A percentile compares a stretch with the other conserved stretches of the same genome.
Conservation (phyloP, 345 rosid species). For the Pistacia atlantica region DNA sequence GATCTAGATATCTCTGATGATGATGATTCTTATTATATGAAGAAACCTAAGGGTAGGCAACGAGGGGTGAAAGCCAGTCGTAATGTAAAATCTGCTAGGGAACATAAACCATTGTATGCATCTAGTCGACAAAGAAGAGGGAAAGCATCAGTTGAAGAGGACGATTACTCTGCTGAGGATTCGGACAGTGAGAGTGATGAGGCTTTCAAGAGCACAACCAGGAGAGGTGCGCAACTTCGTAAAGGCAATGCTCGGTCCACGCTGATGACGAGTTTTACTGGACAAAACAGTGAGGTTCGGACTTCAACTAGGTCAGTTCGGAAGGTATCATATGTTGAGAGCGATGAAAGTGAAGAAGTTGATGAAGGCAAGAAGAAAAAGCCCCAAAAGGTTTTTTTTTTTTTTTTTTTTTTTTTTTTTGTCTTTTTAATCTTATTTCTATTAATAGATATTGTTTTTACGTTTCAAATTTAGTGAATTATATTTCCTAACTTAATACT, state of each 20-base stretch:
- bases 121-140: constrained; percentile 59
- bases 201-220: constrained; percentile 58
- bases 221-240: constrained; percentile 62
- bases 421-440: background rate
- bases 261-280: constrained; percentile 31
- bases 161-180: constrained; percentile 69
- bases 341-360: constrained; percentile 95
- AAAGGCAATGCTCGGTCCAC: constrained; percentile 62
- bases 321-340: constrained; percentile 98
- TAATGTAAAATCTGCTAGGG: constrained; percentile 48
- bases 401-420: constrained; percentile 12
- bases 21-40: constrained; percentile 66
- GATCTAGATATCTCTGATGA: constrained; percentile 69
- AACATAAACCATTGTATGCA: constrained; percentile 46
- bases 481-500: constrained; percentile 1
- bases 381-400: constrained; percentile 58
- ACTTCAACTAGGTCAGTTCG: constrained; percentile 86
- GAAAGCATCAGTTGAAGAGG: constrained; percentile 69
- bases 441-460: background rate
- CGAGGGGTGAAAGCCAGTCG: constrained; percentile 52
- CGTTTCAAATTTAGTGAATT: constrained; percentile 4
- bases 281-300: constrained; percentile 78
- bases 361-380: constrained; percentile 85
- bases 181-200: constrained; percentile 64
- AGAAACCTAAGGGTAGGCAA: constrained; percentile 64